phyloP scores from a whole-genome alignment of 345 rosid genomes.

The Turnera subulata region DNA sequence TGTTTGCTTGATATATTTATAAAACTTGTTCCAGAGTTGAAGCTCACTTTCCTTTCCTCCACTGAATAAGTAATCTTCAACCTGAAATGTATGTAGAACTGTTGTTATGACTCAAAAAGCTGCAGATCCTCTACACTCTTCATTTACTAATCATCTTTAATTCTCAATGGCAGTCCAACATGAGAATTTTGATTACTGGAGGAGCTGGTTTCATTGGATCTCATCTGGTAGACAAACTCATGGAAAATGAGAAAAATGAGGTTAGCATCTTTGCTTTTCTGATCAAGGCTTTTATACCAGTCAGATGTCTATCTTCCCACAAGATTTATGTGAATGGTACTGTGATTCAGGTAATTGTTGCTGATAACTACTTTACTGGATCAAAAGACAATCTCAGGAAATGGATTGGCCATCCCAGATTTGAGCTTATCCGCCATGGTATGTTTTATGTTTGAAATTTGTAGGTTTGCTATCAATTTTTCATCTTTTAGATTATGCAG shows the following conservation, averaged over 20 bases:
- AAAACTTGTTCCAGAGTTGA: neutral
- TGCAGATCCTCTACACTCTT: too few relatives aligned
- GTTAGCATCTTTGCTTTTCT: slow-evolving; percentile 26
- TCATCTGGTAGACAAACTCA: slow-evolving; percentile 81
- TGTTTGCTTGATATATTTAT: neutral
- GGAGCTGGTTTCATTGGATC: slow-evolving; percentile 99
- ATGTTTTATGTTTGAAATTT: slow-evolving; percentile 11
- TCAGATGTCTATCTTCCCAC: neutral
- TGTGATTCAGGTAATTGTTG: slow-evolving; percentile 65
- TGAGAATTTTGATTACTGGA: slow-evolving; percentile 94
- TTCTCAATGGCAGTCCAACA: slow-evolving; percentile 58
- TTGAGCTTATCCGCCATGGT: slow-evolving; percentile 98
- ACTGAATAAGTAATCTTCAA: neutral
- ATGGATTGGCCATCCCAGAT: slow-evolving; percentile 96
- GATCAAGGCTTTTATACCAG: neutral
- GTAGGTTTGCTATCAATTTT: too few relatives aligned
- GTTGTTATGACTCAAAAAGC: neutral
- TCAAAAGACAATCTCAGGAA: slow-evolving; percentile 79
- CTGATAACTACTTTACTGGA: slow-evolving; percentile 91
- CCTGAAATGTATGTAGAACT: neutral
- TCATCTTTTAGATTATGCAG: too few relatives aligned
- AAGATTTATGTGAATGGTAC: slow-evolving; percentile 1
- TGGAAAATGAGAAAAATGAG: slow-evolving; percentile 96
- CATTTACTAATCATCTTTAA: neutral
- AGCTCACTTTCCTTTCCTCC: neutral